phyloP scores from a whole-genome alignment of 352 stramenopile species.

The Pythium rhizo-oryzae region DNA sequence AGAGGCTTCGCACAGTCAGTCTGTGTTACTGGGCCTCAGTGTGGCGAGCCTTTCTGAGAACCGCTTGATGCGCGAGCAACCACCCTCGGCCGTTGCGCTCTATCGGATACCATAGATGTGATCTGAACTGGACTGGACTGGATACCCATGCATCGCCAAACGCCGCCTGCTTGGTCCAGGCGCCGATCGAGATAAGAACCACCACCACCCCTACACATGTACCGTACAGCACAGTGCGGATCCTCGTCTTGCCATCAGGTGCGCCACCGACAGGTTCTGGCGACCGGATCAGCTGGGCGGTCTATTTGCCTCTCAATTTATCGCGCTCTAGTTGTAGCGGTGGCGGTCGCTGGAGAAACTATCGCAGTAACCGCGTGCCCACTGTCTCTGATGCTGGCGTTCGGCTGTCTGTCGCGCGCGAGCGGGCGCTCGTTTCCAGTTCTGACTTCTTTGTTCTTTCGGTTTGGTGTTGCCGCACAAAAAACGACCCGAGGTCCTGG shows the following conservation, averaged over 20 bases:
- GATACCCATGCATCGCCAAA: too few relatives aligned
- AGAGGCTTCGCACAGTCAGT: neutral
- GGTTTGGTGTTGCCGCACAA: neutral
- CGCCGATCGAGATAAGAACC: too few relatives aligned
- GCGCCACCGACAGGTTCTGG: too few relatives aligned
- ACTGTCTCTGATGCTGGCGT: neutral
- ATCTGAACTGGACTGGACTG: neutral
- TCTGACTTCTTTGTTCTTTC: conserved; percentile 5
- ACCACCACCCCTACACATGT: too few relatives aligned
- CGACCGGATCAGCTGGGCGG: too few relatives aligned
- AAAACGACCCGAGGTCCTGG: neutral
- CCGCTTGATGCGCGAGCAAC: neutral
- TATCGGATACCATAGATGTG: neutral
- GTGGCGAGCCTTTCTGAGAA: neutral
- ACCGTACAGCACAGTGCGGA: too few relatives aligned
- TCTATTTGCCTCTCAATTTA: too few relatives aligned
- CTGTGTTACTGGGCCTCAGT: neutral
- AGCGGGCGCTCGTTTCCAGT: neutral
- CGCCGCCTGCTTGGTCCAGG: too few relatives aligned
- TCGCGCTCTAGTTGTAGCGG: neutral
- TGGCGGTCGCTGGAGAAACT: neutral
- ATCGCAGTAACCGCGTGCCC: neutral
- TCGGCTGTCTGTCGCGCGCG: neutral
- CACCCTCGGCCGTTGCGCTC: neutral
- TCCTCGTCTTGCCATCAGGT: too few relatives aligned